Evolutionary conservation across 2,329 filamentous ascomycete species (phyloP).

Genomic region (Xylaria digitata): DNA sequence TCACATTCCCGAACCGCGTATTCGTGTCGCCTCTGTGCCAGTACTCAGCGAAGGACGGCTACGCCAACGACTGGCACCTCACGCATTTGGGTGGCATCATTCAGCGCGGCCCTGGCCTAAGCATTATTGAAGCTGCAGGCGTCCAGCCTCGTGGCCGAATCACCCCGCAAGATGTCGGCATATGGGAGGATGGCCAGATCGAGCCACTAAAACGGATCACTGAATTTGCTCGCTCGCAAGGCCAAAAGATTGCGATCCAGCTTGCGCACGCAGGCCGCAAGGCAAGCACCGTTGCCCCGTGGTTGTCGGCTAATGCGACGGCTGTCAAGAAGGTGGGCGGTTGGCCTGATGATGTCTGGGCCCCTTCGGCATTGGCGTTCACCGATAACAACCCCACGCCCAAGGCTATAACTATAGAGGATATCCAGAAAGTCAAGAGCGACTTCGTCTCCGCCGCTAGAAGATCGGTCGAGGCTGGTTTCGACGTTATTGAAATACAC

Average conservation of each 20-base stretch:
- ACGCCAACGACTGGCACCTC: slow-evolving; percentile 77
- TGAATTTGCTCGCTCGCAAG: slow-evolving; percentile 61
- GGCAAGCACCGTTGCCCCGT: slow-evolving; percentile 52
- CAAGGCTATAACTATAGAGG: slow-evolving; percentile 65
- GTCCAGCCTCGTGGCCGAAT: slow-evolving; percentile 77
- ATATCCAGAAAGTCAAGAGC: slow-evolving; percentile 51
- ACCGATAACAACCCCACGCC: slow-evolving; percentile 65
- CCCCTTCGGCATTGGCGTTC: slow-evolving; percentile 68
- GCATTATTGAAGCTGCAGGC: slow-evolving; percentile 76
- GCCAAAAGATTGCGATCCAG: slow-evolving; percentile 76
- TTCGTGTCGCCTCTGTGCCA: slow-evolving; percentile 61
- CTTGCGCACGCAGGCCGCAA: slow-evolving; percentile 72
- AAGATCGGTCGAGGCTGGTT: slow-evolving; percentile 59
- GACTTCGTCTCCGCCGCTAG: slow-evolving; percentile 53
- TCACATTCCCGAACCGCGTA: slow-evolving; percentile 60
- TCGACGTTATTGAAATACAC: slow-evolving; percentile 78
- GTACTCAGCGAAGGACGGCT: slow-evolving; percentile 62
- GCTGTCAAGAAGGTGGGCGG: slow-evolving; percentile 51
- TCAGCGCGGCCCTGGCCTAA: slow-evolving; percentile 69
- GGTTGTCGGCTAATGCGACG: slow-evolving; percentile 44
- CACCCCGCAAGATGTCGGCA: slow-evolving; percentile 73
- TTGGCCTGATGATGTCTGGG: slow-evolving; percentile 56
- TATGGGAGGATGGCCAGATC: slow-evolving; percentile 80
- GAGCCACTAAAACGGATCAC: slow-evolving; percentile 55
- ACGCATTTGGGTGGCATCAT: slow-evolving; percentile 79